These are phyloP conservation scores for Fonsecaea erecta DNA, from an alignment of 2,329 filamentous ascomycete genomes.

Conservation along the genomic window DNA sequence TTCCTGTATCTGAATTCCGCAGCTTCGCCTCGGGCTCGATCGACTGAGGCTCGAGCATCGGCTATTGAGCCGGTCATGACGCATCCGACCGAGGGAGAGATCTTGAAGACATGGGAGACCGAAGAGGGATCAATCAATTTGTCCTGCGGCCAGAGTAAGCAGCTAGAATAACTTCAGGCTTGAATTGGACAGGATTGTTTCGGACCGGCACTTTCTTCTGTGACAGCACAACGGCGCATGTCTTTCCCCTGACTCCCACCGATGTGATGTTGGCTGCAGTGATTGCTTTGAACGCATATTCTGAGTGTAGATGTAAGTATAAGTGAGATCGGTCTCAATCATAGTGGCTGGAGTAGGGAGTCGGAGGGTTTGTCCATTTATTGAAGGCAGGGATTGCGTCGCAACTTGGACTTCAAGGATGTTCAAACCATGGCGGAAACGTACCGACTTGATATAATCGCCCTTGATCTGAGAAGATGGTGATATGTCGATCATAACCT, in stretches of 20 bases:
- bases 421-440: slow-evolving; percentile 47
- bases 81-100: slow-evolving; percentile 94
- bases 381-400: neutral
- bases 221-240: slow-evolving; percentile 94
- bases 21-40: slow-evolving; percentile 90
- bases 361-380: neutral
- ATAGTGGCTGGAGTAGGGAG: neutral
- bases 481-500: slow-evolving; percentile 98
- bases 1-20: slow-evolving; percentile 98
- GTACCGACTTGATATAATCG: slow-evolving; percentile 98
- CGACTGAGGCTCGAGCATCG: slow-evolving; percentile 90
- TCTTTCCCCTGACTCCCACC: slow-evolving; percentile 91
- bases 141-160: slow-evolving; percentile 65
- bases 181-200: slow-evolving; percentile 32
- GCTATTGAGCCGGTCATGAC: slow-evolving; percentile 99
- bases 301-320: slow-evolving; percentile 55
- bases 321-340: slow-evolving; percentile 16
- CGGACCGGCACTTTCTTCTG: slow-evolving; percentile 99
- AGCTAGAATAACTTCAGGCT: slow-evolving; percentile 33
- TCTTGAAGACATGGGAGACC: slow-evolving; percentile 95
- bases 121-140: slow-evolving; percentile 98
- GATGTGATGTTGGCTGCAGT: slow-evolving; percentile 99
- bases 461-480: slow-evolving; percentile 99
- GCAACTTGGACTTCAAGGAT: neutral
- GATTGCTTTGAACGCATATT: slow-evolving; percentile 99